These are phyloP conservation scores for Suhomyces coccinellae DNA, from an alignment of 1,139 yeast genomes.

Conservation along the genomic window DNA sequence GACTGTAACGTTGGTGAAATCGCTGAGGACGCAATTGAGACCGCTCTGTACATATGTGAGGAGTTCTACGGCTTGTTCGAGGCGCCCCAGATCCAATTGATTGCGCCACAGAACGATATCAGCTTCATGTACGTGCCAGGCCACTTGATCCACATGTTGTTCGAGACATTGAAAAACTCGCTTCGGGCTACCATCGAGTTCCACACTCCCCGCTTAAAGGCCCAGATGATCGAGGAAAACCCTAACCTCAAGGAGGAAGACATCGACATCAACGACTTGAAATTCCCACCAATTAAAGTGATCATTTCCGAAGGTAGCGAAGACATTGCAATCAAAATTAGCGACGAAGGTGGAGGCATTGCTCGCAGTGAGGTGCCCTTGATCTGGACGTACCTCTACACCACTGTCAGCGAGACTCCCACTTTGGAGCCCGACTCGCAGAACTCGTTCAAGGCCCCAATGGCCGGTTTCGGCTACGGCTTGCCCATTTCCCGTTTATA, in stretches of 20 bases:
- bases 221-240: conserved; percentile 40
- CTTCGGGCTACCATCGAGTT: conserved; percentile 82
- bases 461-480: conserved; percentile 95
- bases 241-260: conserved; percentile 44
- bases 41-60: conserved; percentile 83
- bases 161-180: conserved; percentile 82
- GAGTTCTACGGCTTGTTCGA: conserved; percentile 83
- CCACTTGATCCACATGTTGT: conserved; percentile 83
- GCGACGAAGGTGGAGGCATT: conserved; percentile 95
- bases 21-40: conserved; percentile 82
- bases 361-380: conserved; percentile 81
- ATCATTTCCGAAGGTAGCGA: conserved; percentile 90
- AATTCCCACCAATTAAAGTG: conserved; percentile 81
- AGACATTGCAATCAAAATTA: conserved; percentile 88
- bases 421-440: conserved; percentile 59
- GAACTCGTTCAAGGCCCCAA: conserved; percentile 77
- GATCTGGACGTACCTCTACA: conserved; percentile 89
- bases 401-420: conserved; percentile 80
- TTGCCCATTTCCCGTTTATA: conserved; percentile 82
- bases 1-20: conserved; percentile 77
- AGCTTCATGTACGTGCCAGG: conserved; percentile 89
- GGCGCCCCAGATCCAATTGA: conserved; percentile 76
- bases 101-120: conserved; percentile 66
- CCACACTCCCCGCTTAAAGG: conserved; percentile 50
- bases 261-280: conserved; percentile 61